Evolutionary conservation across 345 rosid genomes (phyloP).

Genomic region (Aquilaria malaccensis): DNA sequence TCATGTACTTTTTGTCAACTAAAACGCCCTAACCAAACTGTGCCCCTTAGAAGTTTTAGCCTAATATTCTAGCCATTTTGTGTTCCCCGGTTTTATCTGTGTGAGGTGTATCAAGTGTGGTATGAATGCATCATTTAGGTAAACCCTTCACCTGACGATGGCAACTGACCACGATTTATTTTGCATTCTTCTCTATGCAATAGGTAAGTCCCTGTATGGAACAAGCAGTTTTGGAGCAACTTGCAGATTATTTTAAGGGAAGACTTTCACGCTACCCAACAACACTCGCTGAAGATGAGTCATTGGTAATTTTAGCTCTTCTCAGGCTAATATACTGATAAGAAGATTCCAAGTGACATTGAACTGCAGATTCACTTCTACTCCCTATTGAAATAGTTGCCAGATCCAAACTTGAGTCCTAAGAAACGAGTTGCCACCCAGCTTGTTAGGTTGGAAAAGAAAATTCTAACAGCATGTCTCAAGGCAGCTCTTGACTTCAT

Average conservation of each 20-base stretch:
- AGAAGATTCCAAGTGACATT: not conserved
- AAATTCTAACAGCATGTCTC: slow-evolving; percentile 74
- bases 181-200: slow-evolving; percentile 13
- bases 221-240: slow-evolving; percentile 83
- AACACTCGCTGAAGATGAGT: slow-evolving; percentile 72
- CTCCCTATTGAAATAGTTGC: slow-evolving; percentile 39
- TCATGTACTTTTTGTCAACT: too few relatives aligned
- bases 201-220: slow-evolving; percentile 97
- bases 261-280: slow-evolving; percentile 82
- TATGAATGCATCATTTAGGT: too few relatives aligned
- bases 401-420: slow-evolving; percentile 61
- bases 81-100: too few relatives aligned
- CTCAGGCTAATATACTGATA: not conserved
- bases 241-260: slow-evolving; percentile 61
- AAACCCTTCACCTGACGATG: too few relatives aligned
- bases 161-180: slow-evolving; percentile 1
- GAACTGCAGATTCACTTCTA: not conserved
- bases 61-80: too few relatives aligned
- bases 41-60: too few relatives aligned
- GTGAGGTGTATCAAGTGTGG: too few relatives aligned
- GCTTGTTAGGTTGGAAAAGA: slow-evolving; percentile 86
- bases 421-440: slow-evolving; percentile 88
- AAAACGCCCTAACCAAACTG: too few relatives aligned
- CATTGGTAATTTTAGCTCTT: slow-evolving; percentile 39
- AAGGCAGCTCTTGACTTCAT: slow-evolving; percentile 52